Evolutionary conservation across 1,139 yeast genomes (phyloP), one percentile per base, ranked within the genome.

Genomic region (Tardiomyces digboiensis): DNA sequence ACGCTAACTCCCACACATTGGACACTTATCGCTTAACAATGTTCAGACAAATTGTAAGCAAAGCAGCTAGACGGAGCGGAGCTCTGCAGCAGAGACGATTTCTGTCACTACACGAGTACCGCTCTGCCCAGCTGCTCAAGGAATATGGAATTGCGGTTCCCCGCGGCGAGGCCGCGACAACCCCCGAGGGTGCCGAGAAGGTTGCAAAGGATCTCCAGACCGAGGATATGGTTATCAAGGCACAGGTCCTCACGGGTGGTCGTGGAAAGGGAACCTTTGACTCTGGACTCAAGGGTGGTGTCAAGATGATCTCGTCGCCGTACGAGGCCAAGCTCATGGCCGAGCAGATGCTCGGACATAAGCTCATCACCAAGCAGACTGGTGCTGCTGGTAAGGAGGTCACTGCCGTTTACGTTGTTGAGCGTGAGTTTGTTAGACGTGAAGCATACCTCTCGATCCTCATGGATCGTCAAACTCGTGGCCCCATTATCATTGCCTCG

Each of bases 191-290:
- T 53, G 97, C 98, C 42, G 86, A 66, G 62, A 75, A 80, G 48
- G 80, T 82, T 47, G 97, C 97, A 54, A 72, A 76, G 65, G 65
- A 73, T 57, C 60, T 68, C 60, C 68, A 80, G 56, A 74, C 85
- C 53, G 79, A 80, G 58, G 95, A 87, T 57, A 74, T 91, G 71
- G 97, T 91, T 54, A 78, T 91, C 67, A 91, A 91, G 75, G 98
- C 98, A 49, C 99, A 91, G 73, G 97, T 95, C 44, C 77, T 93
- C 61, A 89, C 98, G 49, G 99, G 99, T 71, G 99, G 99, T 64
- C 83, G 99, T 71, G 99, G 99, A 72, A 91, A 91, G 70, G 99
- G 99, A 53, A 89, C 86, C 69, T 89, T 91, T 57, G 97, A 88
- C 71, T 81, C 81, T 58, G 98, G 98, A 42, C 79, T 87, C 65